phyloP scores from a whole-genome alignment of 139 green algal species.

The Auxenochlorella protothecoides region DNA sequence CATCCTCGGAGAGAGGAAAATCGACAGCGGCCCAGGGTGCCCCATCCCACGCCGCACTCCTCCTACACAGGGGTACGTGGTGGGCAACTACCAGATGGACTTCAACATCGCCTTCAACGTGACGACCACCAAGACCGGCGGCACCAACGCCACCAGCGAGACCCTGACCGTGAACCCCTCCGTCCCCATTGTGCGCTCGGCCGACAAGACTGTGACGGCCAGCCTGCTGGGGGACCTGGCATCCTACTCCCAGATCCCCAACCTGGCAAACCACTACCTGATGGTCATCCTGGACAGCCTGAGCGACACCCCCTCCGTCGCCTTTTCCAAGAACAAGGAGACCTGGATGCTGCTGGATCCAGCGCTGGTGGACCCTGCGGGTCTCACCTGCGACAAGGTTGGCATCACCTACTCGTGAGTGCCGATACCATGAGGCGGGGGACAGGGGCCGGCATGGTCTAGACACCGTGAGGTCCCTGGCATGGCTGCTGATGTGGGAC shows the following conservation, averaged over 20 bases:
- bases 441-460: too few species aligned
- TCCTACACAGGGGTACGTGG: slow-evolving; percentile 39
- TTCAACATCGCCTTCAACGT: slow-evolving; percentile 50
- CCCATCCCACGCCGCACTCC: too few species aligned
- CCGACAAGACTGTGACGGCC: slow-evolving; percentile 25
- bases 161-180: slow-evolving; percentile 36
- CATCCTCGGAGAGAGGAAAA: too few species aligned
- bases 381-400: slow-evolving; percentile 55
- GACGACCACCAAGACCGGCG: slow-evolving; percentile 3
- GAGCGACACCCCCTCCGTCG: slow-evolving; percentile 1
- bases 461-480: too few species aligned
- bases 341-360: slow-evolving; percentile 65
- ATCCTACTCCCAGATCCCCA: slow-evolving; percentile 49
- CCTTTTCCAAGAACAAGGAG: slow-evolving; percentile 30
- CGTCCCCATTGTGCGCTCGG: slow-evolving; percentile 22
- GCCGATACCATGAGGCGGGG: too few species aligned
- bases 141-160: background rate
- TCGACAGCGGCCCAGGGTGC: too few species aligned
- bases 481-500: too few species aligned
- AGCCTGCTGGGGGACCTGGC: slow-evolving; percentile 68
- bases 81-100: slow-evolving; percentile 43
- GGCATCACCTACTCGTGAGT: slow-evolving; percentile 22
- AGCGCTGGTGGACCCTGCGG: slow-evolving; percentile 20
- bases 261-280: slow-evolving; percentile 39
- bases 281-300: slow-evolving; percentile 13